Conservation (phyloP, 495 filamentous ascomycete species). For the Zalerion maritima region DNA sequence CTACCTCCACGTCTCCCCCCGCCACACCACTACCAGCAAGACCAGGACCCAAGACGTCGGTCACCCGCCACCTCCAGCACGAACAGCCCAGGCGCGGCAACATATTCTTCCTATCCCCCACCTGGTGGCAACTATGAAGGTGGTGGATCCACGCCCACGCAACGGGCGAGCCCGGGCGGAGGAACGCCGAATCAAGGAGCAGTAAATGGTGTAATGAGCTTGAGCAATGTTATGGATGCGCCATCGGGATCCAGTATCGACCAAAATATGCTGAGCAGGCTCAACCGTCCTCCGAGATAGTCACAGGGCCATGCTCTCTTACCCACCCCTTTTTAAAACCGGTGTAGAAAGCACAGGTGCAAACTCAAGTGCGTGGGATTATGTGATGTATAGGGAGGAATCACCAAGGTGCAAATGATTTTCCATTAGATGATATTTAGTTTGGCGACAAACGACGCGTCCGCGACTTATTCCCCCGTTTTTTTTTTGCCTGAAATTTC, state of each 20-base stretch:
- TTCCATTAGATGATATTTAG: no score
- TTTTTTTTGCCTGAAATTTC: no score
- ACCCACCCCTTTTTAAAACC: no score
- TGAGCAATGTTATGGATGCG: conserved; percentile 25
- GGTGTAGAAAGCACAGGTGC: no score
- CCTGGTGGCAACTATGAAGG: conserved; percentile 13
- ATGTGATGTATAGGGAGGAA: no score
- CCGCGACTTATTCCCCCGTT: no score
- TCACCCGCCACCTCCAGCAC: conserved; percentile 25
- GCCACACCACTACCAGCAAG: conserved; percentile 21
- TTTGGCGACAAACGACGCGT: no score
- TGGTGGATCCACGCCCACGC: conserved; percentile 5
- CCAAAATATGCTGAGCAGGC: conserved; percentile 26
- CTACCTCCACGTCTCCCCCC: conserved; percentile 28
- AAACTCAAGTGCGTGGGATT: no score
- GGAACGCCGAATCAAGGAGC: no score
- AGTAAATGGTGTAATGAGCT: conserved; percentile 29
- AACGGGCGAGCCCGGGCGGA: no score
- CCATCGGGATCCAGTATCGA: conserved; percentile 24
- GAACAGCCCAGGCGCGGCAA: conserved; percentile 25
- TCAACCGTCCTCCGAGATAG: conserved; percentile 12
- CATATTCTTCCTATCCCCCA: conserved; percentile 14
- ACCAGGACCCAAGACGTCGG: conserved; percentile 30
- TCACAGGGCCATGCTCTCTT: no score
- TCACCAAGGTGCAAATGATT: no score